phyloP scores from a whole-genome alignment of 148 eudicot genomes.

The Amaranthus cruentus region DNA sequence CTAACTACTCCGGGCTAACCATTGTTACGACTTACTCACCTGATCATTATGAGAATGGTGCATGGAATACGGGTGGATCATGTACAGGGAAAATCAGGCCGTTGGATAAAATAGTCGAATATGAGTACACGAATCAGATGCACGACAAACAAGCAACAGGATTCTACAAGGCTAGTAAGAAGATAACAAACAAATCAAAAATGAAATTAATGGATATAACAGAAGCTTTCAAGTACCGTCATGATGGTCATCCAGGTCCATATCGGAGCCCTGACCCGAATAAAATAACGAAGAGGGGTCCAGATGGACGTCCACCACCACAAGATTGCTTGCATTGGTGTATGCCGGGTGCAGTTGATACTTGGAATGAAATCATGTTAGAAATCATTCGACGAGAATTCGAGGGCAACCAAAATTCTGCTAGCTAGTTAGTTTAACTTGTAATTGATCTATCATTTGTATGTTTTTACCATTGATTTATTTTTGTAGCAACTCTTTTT shows the following conservation, averaged over 20 bases:
- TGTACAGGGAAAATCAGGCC: conserved; percentile 84
- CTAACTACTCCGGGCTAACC: conserved; percentile 62
- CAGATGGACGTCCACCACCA: conserved; percentile 78
- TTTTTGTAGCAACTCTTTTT: conserved; percentile 20
- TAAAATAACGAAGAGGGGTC: conserved; percentile 64
- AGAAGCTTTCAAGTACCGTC: conserved; percentile 60
- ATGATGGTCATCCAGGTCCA: conserved; percentile 92
- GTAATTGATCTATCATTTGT: no score
- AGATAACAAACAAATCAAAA: conserved; percentile 44
- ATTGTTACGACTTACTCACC: conserved; percentile 76
- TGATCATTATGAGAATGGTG: conserved; percentile 88
- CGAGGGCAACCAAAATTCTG: conserved; percentile 8
- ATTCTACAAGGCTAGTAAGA: conserved; percentile 46
- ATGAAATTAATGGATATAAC: conserved; percentile 78
- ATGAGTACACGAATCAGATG: conserved; percentile 68
- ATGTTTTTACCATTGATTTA: no score
- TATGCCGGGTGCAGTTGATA: conserved; percentile 92
- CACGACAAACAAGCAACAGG: conserved; percentile 69
- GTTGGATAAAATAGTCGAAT: conserved; percentile 50
- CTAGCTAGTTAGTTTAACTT: neutral
- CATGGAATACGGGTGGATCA: conserved; percentile 93
- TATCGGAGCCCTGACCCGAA: conserved; percentile 52
- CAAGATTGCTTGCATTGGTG: conserved; percentile 99
- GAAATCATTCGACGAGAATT: conserved; percentile 62
- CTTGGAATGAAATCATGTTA: conserved; percentile 79